A percentile compares a stretch with the other conserved stretches of the same genome.
phyloP scores from a whole-genome alignment of 139 green algal species.

The Chlorella sp. region DNA sequence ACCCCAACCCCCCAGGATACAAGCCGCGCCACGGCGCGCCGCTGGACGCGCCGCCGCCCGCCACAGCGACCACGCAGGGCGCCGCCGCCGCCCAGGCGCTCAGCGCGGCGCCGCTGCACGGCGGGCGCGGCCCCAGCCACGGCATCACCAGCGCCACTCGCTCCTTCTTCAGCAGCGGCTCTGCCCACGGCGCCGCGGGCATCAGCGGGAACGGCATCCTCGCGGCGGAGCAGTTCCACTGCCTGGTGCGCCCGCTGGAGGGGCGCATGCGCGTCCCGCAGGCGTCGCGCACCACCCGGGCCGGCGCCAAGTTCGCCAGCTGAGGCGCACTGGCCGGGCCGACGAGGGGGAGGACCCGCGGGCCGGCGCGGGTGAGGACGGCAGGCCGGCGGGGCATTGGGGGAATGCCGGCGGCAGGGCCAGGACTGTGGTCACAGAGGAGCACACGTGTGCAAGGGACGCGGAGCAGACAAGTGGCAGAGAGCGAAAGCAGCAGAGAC shows the following conservation, averaged over 20 bases:
- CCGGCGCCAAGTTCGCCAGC: constrained; percentile 18
- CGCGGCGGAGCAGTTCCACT: constrained; percentile 23
- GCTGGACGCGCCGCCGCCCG: constrained; percentile 14
- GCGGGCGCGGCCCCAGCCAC: constrained; percentile 13
- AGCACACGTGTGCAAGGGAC: too few species aligned
- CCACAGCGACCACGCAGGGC: constrained; percentile 7
- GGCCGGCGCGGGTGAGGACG: too few species aligned
- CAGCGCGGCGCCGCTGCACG: constrained; percentile 4
- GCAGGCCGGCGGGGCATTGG: too few species aligned
- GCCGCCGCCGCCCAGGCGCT: constrained; percentile 15
- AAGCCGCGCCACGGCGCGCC: constrained; percentile 27
- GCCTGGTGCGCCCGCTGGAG: constrained; percentile 22
- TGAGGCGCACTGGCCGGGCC: not conserved
- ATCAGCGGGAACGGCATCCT: constrained; percentile 15
- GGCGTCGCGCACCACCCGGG: not conserved
- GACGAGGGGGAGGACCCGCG: too few species aligned
- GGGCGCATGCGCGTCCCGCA: constrained; percentile 19
- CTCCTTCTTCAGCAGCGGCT: constrained; percentile 34
- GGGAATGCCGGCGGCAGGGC: too few species aligned
- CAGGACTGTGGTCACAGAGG: too few species aligned
- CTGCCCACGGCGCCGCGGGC: not conserved
- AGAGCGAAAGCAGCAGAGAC: too few species aligned
- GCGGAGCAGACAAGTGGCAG: too few species aligned
- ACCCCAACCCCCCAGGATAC: too few species aligned
- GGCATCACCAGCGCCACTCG: constrained; percentile 18